Percentiles rank a stretch among this genome's conserved stretches.
phyloP scores from a whole-genome alignment of 2,329 filamentous ascomycete species.

The Pseudohalonectria lignicola region DNA sequence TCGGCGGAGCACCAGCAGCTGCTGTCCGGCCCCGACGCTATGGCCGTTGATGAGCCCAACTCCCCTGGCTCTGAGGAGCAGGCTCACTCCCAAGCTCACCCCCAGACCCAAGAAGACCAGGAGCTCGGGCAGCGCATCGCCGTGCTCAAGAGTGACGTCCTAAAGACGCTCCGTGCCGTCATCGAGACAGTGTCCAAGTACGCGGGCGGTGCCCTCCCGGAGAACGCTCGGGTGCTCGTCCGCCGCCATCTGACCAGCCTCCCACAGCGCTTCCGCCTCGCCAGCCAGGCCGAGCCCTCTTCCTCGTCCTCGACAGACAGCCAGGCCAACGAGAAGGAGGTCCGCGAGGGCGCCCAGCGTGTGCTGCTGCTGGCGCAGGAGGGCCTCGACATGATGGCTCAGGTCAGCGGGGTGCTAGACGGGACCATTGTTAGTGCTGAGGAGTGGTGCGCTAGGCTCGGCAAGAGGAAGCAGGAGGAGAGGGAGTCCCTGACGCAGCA shows the following conservation, averaged over 20 bases:
- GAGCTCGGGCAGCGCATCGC: slow-evolving; percentile 54
- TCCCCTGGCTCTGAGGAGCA: slow-evolving; percentile 1
- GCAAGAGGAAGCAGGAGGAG: slow-evolving; percentile 30
- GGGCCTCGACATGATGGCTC: slow-evolving; percentile 85
- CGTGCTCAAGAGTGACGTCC: slow-evolving; percentile 55
- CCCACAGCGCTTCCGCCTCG: slow-evolving; percentile 70
- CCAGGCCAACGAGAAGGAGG: slow-evolving; percentile 15
- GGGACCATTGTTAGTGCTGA: slow-evolving; percentile 86
- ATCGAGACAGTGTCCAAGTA: slow-evolving; percentile 82
- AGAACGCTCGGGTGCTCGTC: slow-evolving; percentile 77
- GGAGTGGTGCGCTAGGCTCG: slow-evolving; percentile 76
- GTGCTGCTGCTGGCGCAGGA: slow-evolving; percentile 82
- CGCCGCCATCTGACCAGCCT: slow-evolving; percentile 74
- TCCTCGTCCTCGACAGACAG: slow-evolving; percentile 4
- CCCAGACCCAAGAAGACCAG: slow-evolving; percentile 24
- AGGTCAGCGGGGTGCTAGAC: slow-evolving; percentile 79
- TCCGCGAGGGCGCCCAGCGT: slow-evolving; percentile 54
- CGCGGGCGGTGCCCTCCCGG: slow-evolving; percentile 80
- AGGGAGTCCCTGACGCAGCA: slow-evolving; percentile 12
- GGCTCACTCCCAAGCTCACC: slow-evolving; percentile 14
- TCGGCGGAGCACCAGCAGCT: slow-evolving; percentile 12
- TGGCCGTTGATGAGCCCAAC: not conserved
- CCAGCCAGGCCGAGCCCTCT: slow-evolving; percentile 31
- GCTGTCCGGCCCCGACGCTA: slow-evolving; percentile 5
- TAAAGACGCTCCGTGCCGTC: slow-evolving; percentile 70